Evolutionary conservation across 176 grass and related monocot genomes (phyloP), one percentile per base, ranked within the genome.

Genomic region (Avena atlantica): DNA sequence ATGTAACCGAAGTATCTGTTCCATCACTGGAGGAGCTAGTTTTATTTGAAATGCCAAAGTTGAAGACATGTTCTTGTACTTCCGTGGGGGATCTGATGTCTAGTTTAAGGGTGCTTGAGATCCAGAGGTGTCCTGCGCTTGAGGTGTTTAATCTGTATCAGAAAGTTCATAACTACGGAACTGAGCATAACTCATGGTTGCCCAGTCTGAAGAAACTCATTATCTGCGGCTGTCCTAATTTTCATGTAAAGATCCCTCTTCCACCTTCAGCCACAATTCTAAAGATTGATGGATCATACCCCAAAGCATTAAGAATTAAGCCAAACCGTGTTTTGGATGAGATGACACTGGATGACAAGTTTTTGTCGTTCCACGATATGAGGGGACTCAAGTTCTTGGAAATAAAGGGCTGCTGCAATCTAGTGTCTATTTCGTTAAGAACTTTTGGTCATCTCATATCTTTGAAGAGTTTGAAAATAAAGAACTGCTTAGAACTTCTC

Each of bases 11-110:
- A 17, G 7, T 88, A 12, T 55, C 13, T 34, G 9, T 92, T 74
- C 87, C 68, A 14, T 68, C 82, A 9, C 36, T 92, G 40, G 62
- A 83, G 44, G 40, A 86, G 78, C 53, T 92, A 0, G 2, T 82
- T 79, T 9, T 92, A 19, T 10, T 31, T 44, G 0, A 75, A 13
- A 67, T 89, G 78, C 51, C 29, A 31, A 17, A 79, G 1, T 44
- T 92, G 13, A 17, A 83, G 31, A 83, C 6, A 78, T 89, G 83
- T 27, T 76, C 47, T 0, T 57, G 87, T 17, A 76, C 11, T 62
- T 80, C 72, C 1, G 3, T 50, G 12, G 27, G 25, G 49, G 49
- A 57, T 6, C 61, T 62, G 68, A 82, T 56, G 59, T 85, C 61
- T 36, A 36, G 69, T 31, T 49, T 89, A 34, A 90, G 48, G 17